Percentiles rank a stretch among this genome's conserved stretches.
phyloP scores from a whole-genome alignment of 768 basidiomycete genomes.

The Suillus subluteus region DNA sequence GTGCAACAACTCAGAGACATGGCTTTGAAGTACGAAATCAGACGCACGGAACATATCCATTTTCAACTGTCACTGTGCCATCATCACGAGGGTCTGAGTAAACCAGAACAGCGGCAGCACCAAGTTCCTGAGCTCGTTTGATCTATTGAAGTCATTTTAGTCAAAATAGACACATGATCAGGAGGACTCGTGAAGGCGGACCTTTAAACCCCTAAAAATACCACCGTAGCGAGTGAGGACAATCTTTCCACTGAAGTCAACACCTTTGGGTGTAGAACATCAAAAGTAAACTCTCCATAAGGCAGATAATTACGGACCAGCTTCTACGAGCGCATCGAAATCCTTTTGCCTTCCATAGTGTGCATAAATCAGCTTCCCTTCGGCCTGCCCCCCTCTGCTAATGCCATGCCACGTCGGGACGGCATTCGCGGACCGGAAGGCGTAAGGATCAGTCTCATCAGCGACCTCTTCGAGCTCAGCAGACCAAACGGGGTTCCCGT shows the following conservation, averaged over 20 bases:
- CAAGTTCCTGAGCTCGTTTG: slow-evolving; percentile 66
- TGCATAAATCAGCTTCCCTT: slow-evolving; percentile 59
- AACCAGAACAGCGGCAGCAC: slow-evolving; percentile 61
- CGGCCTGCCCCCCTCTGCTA: slow-evolving; percentile 66
- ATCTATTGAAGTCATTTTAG: slow-evolving; percentile 38
- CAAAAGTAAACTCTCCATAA: background rate
- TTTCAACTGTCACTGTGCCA: slow-evolving; percentile 59
- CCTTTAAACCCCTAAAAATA: slow-evolving; percentile 73
- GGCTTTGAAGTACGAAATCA: background rate
- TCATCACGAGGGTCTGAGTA: slow-evolving; percentile 71
- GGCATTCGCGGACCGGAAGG: slow-evolving; percentile 55
- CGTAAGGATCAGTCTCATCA: slow-evolving; percentile 67
- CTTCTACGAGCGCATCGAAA: slow-evolving; percentile 58
- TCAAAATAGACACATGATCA: slow-evolving; percentile 12
- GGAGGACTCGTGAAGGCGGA: slow-evolving; percentile 18
- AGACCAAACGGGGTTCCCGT: slow-evolving; percentile 53
- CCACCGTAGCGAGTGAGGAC: slow-evolving; percentile 63
- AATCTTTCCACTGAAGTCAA: slow-evolving; percentile 60
- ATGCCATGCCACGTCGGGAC: slow-evolving; percentile 74
- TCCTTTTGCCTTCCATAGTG: slow-evolving; percentile 65
- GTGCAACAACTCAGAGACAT: background rate
- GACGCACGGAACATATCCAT: slow-evolving; percentile 53
- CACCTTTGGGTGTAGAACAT: slow-evolving; percentile 41
- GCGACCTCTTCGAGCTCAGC: slow-evolving; percentile 70
- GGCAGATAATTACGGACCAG: slow-evolving; percentile 39